Conservation (phyloP, 306 rosid species). For the Pterocarpus santalinus region DNA sequence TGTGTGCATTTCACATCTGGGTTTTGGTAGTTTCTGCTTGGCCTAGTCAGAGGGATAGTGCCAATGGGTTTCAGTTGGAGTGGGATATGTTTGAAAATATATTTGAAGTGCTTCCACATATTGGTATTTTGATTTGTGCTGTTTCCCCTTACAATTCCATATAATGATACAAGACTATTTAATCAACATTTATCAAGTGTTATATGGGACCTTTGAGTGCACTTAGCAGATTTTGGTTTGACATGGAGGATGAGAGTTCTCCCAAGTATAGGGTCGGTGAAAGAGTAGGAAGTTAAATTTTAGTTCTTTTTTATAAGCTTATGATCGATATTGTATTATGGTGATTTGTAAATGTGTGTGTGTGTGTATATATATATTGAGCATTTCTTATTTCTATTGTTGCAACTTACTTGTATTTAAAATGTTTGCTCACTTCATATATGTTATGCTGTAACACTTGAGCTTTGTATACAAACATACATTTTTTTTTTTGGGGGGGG, state of each 20-base stretch:
- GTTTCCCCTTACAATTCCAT: neutral
- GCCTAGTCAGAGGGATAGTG: conserved; percentile 14
- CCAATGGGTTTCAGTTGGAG: neutral
- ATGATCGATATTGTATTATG: neutral
- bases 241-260: neutral
- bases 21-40: conserved; percentile 8
- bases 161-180: neutral
- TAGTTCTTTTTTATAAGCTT: neutral
- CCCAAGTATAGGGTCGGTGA: neutral
- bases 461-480: neutral
- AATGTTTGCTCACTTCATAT: conserved; percentile 20
- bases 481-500: neutral
- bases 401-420: neutral
- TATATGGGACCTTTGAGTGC: neutral
- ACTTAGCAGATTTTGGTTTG: conserved; percentile 6
- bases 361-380: neutral
- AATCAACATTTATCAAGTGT: neutral
- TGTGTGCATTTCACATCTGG: conserved; percentile 26
- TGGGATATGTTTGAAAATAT: conserved; percentile 14
- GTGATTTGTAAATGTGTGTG: neutral
- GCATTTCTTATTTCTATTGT: neutral
- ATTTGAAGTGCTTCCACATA: neutral
- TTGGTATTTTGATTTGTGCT: neutral
- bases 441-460: conserved; percentile 9
- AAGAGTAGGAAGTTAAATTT: neutral